Conservation (phyloP, 352 stramenopile genomes). For the Thraustotheca clavata region DNA sequence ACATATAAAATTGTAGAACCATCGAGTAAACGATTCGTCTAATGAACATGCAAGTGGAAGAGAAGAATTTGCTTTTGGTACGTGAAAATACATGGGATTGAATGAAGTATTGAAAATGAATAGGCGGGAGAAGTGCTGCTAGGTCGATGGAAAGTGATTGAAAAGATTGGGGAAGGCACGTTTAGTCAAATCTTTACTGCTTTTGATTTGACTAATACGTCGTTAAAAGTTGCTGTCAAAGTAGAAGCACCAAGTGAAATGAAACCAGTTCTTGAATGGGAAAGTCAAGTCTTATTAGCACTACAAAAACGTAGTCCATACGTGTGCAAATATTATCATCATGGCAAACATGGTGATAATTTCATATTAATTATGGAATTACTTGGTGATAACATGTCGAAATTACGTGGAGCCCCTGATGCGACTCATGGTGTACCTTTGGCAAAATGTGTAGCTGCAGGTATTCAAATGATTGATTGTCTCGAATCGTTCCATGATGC, state of each 20-base stretch:
- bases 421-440: slow-evolving; percentile 70
- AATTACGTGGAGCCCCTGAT: slow-evolving; percentile 70
- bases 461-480: slow-evolving; percentile 76
- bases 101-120: background rate
- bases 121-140: slow-evolving; percentile 76
- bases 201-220: slow-evolving; percentile 52
- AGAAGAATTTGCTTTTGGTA: slow-evolving; percentile 22
- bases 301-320: slow-evolving; percentile 66
- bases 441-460: slow-evolving; percentile 57
- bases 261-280: slow-evolving; percentile 84
- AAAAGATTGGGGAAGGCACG: slow-evolving; percentile 85
- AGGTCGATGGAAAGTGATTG: slow-evolving; percentile 72
- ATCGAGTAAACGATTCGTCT: too few species aligned
- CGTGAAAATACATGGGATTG: background rate
- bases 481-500: slow-evolving; percentile 81
- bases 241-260: slow-evolving; percentile 77
- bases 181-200: slow-evolving; percentile 87
- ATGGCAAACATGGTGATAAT: slow-evolving; percentile 76
- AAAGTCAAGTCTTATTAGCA: slow-evolving; percentile 79
- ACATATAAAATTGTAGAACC: too few species aligned
- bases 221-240: slow-evolving; percentile 74
- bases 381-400: slow-evolving; percentile 82
- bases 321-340: slow-evolving; percentile 79
- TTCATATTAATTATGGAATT: slow-evolving; percentile 85
- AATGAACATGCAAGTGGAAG: slow-evolving; percentile 15